Conservation (phyloP, 305 asterid species). For the Fraxinus sp. region DNA sequence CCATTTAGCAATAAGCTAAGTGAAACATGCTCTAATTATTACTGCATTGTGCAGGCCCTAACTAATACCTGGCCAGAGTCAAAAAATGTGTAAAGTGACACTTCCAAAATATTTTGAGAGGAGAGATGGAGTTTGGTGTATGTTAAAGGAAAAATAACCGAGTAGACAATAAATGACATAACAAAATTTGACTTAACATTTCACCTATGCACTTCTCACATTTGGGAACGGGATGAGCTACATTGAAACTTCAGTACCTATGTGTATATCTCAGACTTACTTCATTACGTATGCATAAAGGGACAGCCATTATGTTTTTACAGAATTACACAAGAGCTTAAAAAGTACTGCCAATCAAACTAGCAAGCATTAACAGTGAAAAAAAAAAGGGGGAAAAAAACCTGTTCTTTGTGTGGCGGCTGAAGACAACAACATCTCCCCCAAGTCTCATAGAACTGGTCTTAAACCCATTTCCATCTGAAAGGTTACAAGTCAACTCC, state of each 20-base stretch:
- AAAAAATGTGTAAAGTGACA: background rate
- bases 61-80: background rate
- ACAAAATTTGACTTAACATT: background rate
- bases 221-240: constrained; percentile 10
- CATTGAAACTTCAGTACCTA: background rate
- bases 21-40: background rate
- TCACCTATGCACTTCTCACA: background rate
- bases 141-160: background rate
- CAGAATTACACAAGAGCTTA: background rate
- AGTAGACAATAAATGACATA: background rate
- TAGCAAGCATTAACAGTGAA: background rate
- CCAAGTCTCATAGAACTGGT: constrained; percentile 99
- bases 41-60: background rate
- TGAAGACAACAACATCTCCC: constrained; percentile 83
- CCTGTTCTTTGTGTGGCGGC: constrained; percentile 64
- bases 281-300: background rate
- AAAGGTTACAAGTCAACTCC: constrained; percentile 34
- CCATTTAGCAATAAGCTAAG: background rate
- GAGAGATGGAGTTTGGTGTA: background rate
- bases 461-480: constrained; percentile 98
- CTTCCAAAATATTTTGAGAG: background rate
- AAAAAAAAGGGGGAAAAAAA: constrained; percentile 22
- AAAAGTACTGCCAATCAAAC: constrained; percentile 15
- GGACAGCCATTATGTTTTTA: background rate
- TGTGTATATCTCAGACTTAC: background rate